Conservation (phyloP, 331 rosid species). For the Pyrus hybrid region DNA sequence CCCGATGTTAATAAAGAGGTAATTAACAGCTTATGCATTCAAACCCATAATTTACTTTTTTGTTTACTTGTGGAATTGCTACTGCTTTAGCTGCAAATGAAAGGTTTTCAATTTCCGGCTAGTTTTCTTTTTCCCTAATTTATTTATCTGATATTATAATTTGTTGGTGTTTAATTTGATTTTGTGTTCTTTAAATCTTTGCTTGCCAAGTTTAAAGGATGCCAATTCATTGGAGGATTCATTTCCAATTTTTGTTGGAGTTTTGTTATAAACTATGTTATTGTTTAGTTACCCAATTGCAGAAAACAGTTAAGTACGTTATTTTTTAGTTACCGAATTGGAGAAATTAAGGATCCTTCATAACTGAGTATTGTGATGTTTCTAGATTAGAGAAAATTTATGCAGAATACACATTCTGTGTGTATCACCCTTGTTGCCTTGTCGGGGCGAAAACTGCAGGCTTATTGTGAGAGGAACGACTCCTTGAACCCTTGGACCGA, state of each 20-base stretch:
- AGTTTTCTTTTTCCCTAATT: background rate
- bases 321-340: background rate
- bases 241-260: background rate
- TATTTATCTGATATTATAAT: background rate
- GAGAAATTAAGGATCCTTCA: background rate
- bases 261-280: background rate
- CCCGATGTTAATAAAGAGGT: slow-evolving; percentile 95
- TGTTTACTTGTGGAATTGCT: background rate
- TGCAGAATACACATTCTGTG: background rate
- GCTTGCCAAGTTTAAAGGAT: background rate
- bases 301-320: background rate
- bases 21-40: background rate
- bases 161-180: background rate
- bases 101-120: background rate
- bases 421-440: background rate
- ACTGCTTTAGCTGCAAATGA: background rate
- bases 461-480: background rate
- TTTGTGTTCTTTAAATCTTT: background rate
- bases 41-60: background rate
- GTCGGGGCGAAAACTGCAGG: background rate
- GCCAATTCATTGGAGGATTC: background rate
- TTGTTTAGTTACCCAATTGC: background rate
- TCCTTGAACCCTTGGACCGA: background rate
- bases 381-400: background rate
- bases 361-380: background rate